These are phyloP conservation scores for Hawksworthiomyces lignivorus DNA, from an alignment of 2,329 filamentous ascomycete genomes.

Conservation along the genomic window DNA sequence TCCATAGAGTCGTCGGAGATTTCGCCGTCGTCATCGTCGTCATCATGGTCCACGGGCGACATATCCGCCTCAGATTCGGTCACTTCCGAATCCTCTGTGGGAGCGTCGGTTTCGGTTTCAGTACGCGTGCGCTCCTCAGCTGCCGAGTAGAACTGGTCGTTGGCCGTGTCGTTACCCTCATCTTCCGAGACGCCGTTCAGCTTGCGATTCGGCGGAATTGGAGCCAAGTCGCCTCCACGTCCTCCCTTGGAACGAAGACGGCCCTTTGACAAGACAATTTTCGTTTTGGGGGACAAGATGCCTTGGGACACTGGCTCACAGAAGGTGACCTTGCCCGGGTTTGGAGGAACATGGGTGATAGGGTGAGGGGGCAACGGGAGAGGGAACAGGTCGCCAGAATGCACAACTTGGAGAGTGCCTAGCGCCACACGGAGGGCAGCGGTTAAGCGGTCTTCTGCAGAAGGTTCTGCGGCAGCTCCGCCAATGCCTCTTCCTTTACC, in stretches of 20 bases:
- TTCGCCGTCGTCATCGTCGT: constrained; percentile 66
- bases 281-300: constrained; percentile 65
- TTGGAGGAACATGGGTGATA: constrained; percentile 75
- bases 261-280: constrained; percentile 69
- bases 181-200: constrained; percentile 53
- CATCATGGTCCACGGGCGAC: constrained; percentile 63
- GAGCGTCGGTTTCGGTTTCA: constrained; percentile 51
- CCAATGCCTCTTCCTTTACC: constrained; percentile 28
- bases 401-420: constrained; percentile 65
- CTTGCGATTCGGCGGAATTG: constrained; percentile 39
- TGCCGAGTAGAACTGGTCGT: constrained; percentile 88
- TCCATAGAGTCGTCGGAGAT: constrained; percentile 87
- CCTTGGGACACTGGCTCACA: constrained; percentile 94
- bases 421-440: constrained; percentile 68
- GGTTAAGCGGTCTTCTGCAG: constrained; percentile 51
- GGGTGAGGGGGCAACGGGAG: constrained; percentile 77
- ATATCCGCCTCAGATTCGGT: constrained; percentile 50
- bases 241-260: constrained; percentile 45
- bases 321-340: constrained; percentile 80
- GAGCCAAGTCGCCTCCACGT: constrained; percentile 22
- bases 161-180: constrained; percentile 69
- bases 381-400: constrained; percentile 70
- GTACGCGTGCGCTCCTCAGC: constrained; percentile 67
- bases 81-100: constrained; percentile 21
- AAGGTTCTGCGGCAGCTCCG: constrained; percentile 17